These are phyloP conservation scores for Rutstroemia sp. DNA, from an alignment of 2,329 filamentous ascomycete species.

Conservation along the genomic window DNA sequence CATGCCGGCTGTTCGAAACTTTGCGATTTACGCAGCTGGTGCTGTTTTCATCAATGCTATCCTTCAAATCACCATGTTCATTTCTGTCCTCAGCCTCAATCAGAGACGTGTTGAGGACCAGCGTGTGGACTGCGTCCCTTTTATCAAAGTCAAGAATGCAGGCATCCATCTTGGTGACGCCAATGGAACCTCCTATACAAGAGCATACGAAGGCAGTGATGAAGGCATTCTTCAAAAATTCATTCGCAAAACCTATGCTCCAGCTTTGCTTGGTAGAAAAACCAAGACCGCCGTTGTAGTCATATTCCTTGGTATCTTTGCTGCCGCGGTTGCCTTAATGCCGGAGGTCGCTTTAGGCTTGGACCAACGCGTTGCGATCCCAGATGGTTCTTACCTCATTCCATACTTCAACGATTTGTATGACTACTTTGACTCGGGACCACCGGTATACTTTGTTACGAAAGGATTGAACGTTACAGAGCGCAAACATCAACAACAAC, in stretches of 20 bases:
- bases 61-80: slow-evolving; percentile 95
- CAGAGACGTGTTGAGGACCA: slow-evolving; percentile 84
- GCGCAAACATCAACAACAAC: slow-evolving; percentile 68
- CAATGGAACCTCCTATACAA: slow-evolving; percentile 44
- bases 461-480: slow-evolving; percentile 72
- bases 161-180: slow-evolving; percentile 56
- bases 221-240: slow-evolving; percentile 80
- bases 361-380: slow-evolving; percentile 91
- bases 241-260: slow-evolving; percentile 85
- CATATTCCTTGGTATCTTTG: slow-evolving; percentile 80
- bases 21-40: slow-evolving; percentile 91
- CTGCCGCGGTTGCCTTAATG: slow-evolving; percentile 75
- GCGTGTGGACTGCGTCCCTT: slow-evolving; percentile 88
- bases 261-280: slow-evolving; percentile 70
- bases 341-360: slow-evolving; percentile 81
- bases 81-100: slow-evolving; percentile 85
- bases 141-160: slow-evolving; percentile 70
- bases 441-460: slow-evolving; percentile 94
- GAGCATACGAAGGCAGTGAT: slow-evolving; percentile 52
- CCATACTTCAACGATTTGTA: slow-evolving; percentile 96
- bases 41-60: slow-evolving; percentile 95
- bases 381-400: slow-evolving; percentile 89
- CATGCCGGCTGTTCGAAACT: slow-evolving; percentile 97
- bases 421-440: slow-evolving; percentile 82
- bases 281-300: slow-evolving; percentile 70